Percentiles rank a stretch among this genome's conserved stretches.
Conservation (phyloP, 345 rosid genomes). For the Citrus trifoliata region DNA sequence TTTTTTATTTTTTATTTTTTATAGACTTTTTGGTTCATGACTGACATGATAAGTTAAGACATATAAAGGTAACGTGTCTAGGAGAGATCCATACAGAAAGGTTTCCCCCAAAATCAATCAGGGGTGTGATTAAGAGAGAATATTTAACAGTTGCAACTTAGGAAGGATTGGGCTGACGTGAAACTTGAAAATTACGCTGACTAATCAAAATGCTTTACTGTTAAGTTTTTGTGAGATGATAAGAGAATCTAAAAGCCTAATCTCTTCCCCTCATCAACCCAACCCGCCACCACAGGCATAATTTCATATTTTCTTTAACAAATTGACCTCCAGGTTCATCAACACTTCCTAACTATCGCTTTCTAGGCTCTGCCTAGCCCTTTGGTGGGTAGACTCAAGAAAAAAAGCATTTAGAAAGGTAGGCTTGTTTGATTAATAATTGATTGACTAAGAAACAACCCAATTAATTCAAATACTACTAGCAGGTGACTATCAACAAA, state of each 20-base stretch:
- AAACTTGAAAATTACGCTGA: background rate
- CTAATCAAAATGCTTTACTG: background rate
- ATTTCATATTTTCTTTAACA: no score
- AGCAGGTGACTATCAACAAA: conserved; percentile 3
- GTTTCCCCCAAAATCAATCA: background rate
- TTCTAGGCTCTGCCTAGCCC: no score
- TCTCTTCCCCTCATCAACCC: no score
- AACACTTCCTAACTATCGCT: background rate
- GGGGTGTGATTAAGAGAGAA: background rate
- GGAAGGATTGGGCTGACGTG: background rate
- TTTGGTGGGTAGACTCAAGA: no score
- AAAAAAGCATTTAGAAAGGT: no score
- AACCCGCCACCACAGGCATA: no score
- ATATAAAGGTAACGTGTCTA: no score
- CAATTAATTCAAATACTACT: background rate
- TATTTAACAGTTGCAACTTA: background rate
- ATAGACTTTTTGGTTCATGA: background rate
- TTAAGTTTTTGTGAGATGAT: background rate
- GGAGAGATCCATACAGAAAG: background rate
- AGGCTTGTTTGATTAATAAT: no score
- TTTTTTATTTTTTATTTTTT: no score
- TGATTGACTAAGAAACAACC: no score
- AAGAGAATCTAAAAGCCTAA: no score
- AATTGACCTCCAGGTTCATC: background rate
- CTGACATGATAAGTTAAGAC: background rate